phyloP scores from a whole-genome alignment of 768 basidiomycete genomes.

The Gloeophyllum trabeum region DNA sequence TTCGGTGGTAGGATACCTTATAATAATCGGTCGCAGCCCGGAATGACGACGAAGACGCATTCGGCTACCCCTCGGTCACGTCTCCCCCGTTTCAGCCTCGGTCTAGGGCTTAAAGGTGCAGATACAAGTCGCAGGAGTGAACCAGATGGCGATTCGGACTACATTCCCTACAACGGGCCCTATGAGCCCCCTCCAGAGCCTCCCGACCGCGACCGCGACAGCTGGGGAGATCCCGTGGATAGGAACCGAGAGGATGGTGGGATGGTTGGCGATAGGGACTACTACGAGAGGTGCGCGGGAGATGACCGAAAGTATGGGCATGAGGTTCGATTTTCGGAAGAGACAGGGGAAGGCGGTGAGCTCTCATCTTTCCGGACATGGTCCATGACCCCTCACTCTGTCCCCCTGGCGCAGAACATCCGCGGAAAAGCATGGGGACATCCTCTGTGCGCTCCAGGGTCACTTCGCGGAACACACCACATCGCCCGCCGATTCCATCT shows the following conservation, averaged over 20 bases:
- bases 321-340: constrained; percentile 11
- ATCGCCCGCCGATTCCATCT: constrained; percentile 23
- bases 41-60: constrained; percentile 24
- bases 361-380: constrained; percentile 8
- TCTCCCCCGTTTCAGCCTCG: constrained; percentile 23
- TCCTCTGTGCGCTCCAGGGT: constrained; percentile 19
- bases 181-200: constrained; percentile 30
- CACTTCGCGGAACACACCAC: constrained; percentile 12
- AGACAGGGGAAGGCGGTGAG: constrained; percentile 10
- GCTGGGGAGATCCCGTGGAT: constrained; percentile 28
- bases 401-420: too few relatives aligned
- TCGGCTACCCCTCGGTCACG: constrained; percentile 22
- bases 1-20: too few relatives aligned
- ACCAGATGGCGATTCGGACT: constrained; percentile 37
- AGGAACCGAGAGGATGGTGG: constrained; percentile 11
- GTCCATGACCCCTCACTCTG: not conserved
- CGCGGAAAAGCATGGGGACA: constrained; percentile 14
- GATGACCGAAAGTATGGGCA: not conserved
- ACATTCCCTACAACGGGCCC: constrained; percentile 56
- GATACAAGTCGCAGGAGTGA: constrained; percentile 7
- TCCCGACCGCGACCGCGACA: constrained; percentile 22
- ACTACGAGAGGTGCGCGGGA: constrained; percentile 10
- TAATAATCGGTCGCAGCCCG: too few relatives aligned
- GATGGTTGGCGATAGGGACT: constrained; percentile 16
- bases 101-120: constrained; percentile 12